Evolutionary conservation across 2,329 filamentous ascomycete genomes (phyloP).

Genomic region (Fonsecaea monophora): DNA sequence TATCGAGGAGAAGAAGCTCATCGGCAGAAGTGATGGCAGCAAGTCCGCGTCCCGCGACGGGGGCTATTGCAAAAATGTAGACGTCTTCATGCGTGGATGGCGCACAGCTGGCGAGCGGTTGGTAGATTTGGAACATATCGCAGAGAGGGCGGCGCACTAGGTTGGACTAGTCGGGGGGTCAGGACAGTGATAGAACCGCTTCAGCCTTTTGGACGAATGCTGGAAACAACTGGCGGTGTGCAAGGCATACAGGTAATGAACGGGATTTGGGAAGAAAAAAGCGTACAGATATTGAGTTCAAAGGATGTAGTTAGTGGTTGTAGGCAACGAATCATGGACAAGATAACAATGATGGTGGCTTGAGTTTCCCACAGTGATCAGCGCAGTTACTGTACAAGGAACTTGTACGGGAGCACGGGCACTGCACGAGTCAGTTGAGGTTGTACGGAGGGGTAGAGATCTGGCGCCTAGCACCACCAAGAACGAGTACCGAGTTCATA

Average conservation of each 20-base stretch:
- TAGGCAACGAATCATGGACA: background rate
- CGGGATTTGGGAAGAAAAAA: background rate
- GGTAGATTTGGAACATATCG: conserved; percentile 28
- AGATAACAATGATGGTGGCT: background rate
- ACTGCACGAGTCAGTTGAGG: too few relatives aligned
- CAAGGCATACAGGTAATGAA: background rate
- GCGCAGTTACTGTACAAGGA: background rate
- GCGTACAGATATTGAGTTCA: background rate
- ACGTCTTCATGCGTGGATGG: conserved; percentile 34
- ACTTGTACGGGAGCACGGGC: background rate
- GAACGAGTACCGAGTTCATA: background rate
- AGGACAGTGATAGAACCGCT: background rate
- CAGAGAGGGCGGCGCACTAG: background rate
- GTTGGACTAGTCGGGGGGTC: background rate
- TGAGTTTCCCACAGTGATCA: background rate
- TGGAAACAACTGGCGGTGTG: conserved; percentile 15
- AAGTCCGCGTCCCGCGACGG: conserved; percentile 30
- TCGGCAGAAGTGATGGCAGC: conserved; percentile 40
- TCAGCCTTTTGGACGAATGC: background rate
- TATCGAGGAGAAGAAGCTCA: conserved; percentile 38
- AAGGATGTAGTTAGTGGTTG: conserved; percentile 4
- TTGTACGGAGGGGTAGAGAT: background rate
- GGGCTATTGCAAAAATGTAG: conserved; percentile 39
- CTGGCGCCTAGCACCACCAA: background rate
- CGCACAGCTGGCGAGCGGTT: conserved; percentile 25